Base-by-base conservation (phyloP, 345 rosid species). In the Ceriops tagal region DNA sequence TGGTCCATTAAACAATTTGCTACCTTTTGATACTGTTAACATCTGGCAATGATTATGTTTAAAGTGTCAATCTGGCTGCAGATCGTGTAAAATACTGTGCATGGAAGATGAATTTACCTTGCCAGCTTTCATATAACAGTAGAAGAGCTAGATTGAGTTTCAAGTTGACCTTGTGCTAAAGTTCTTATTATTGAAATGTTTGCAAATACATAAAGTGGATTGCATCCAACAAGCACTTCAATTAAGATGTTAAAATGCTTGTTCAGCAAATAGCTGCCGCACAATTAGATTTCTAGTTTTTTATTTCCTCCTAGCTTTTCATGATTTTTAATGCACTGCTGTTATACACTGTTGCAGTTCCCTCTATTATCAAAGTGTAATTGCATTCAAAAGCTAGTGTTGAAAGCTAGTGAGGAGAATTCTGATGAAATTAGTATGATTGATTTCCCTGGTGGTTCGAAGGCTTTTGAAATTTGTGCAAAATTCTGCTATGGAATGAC, bases 401-500 rank as follows among this genome's bases (percentile, higher is more conserved):
- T 46, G 61, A 66, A 83, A 35, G 91, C 83, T 27, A 68, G 62
- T 18, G 92, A 86, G 62, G 92, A 86, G 49, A 77, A 72, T 39
- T 83, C 80, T 7, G 80, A 88, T 62, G 96, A 87, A 75, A 85
- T 89, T 51, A 70, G 67, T 62, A 72, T 89, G 37, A 70, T 53
- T 56, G 92, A 87, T 80, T 84, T 93, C 61, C 97, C 98, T 4
- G 98, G 98, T 60, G 96, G 98, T 32, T 80, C 87, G 15, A 84
- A 87, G 77, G 89, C 98, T 53, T 93, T 93, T 66, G 98, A 93
- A 78, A 88, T 89, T 61, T 93, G 98, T 82, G 95, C 96, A 1
- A 93, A 93, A 76, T 93, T 91, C 80, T 93, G 98, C 84, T 93
- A 93, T 67, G 97, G 93, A 46, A 89, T 93, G 90, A 88, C 79